A percentile compares a stretch with the other conserved stretches of the same genome.
These are phyloP conservation scores for Inosperma sp. DNA, from an alignment of 768 basidiomycete genomes.

Conservation along the genomic window DNA sequence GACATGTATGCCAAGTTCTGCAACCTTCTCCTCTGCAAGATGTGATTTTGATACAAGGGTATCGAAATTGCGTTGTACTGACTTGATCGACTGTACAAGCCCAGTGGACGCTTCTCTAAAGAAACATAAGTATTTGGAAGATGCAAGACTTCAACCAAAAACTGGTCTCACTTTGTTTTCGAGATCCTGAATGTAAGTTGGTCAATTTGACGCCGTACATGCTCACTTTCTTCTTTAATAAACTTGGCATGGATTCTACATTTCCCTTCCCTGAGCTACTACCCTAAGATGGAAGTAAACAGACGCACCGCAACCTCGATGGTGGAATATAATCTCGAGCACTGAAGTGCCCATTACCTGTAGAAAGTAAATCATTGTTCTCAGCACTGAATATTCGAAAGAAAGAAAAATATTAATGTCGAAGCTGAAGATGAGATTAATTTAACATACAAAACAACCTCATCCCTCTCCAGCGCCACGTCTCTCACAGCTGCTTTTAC, in stretches of 20 bases:
- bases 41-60: constrained; percentile 13
- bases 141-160: neutral
- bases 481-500: constrained; percentile 9
- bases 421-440: too few relatives aligned
- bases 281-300: neutral
- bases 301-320: neutral
- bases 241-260: constrained; percentile 13
- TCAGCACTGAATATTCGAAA: too few relatives aligned
- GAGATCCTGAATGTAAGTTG: constrained; percentile 11
- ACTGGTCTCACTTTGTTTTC: constrained; percentile 13
- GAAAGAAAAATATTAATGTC: too few relatives aligned
- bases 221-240: constrained; percentile 13
- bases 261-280: neutral
- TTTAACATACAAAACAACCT: constrained; percentile 16
- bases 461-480: constrained; percentile 17
- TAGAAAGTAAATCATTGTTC: too few relatives aligned
- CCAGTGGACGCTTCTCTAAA: constrained; percentile 17
- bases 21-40: constrained; percentile 12
- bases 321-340: too few relatives aligned
- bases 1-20: constrained; percentile 22
- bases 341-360: too few relatives aligned
- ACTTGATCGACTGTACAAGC: constrained; percentile 11
- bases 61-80: constrained; percentile 14
- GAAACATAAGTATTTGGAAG: neutral
- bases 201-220: constrained; percentile 14